Evolutionary conservation across 768 basidiomycete species (phyloP).

Genomic region (Boletus rubropictus): DNA sequence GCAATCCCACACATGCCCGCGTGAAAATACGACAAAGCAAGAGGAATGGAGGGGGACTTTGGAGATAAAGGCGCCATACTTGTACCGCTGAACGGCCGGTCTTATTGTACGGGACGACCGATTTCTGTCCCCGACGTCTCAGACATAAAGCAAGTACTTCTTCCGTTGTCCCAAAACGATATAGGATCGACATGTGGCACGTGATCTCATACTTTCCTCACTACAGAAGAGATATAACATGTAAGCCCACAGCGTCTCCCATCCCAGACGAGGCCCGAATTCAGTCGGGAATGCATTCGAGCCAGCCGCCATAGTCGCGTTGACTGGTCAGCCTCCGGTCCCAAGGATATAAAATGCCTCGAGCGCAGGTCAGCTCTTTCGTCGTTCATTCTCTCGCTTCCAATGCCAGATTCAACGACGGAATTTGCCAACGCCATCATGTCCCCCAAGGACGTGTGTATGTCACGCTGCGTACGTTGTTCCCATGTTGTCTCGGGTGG

Average conservation of each 20-base stretch:
- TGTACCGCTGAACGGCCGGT: conserved; percentile 8
- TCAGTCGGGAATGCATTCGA: background rate
- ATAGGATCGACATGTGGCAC: conserved; percentile 9
- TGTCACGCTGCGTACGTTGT: conserved; percentile 1
- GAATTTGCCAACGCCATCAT: background rate
- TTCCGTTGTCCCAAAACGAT: background rate
- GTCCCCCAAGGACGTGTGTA: background rate
- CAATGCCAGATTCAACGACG: background rate
- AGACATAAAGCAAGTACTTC: conserved; percentile 12
- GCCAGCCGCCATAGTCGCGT: background rate
- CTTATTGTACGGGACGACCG: background rate
- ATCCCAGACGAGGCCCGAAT: background rate
- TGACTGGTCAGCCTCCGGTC: background rate
- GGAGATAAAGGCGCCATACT: background rate
- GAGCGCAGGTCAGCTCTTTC: background rate
- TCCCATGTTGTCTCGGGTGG: background rate
- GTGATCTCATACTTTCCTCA: conserved; percentile 1
- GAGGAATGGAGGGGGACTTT: background rate
- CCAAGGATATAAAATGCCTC: background rate
- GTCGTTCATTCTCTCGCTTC: background rate
- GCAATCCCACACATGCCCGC: conserved; percentile 9
- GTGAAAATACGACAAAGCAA: conserved; percentile 4
- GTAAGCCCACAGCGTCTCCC: background rate
- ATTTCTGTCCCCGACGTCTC: conserved; percentile 7
- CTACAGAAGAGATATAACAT: background rate